phyloP scores from a whole-genome alignment of 2,329 filamentous ascomycete species.

The Knoxdaviesia proteae region DNA sequence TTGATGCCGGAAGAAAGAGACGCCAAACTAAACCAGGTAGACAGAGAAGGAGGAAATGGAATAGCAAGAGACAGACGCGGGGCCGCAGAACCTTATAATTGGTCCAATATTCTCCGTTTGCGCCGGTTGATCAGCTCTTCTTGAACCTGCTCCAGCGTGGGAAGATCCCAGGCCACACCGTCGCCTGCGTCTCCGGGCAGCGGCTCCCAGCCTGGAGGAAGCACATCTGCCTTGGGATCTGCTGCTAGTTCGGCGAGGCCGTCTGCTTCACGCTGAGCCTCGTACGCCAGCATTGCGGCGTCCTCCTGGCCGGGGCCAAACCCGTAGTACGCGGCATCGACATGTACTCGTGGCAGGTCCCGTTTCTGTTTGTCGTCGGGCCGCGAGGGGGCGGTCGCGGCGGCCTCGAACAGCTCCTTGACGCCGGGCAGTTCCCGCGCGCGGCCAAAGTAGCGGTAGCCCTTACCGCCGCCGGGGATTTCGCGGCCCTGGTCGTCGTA shows the following conservation, averaged over 20 bases:
- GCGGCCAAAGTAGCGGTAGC: conserved; percentile 85
- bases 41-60: background rate
- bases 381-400: conserved; percentile 35
- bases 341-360: conserved; percentile 19
- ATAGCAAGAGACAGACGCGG: no score
- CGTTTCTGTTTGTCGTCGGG: background rate
- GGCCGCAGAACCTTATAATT: conserved; percentile 16
- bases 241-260: conserved; percentile 48
- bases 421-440: conserved; percentile 82
- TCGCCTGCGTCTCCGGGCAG: conserved; percentile 76
- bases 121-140: conserved; percentile 76
- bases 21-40: background rate
- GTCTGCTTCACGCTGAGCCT: conserved; percentile 65
- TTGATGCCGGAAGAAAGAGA: background rate
- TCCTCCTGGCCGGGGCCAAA: conserved; percentile 89
- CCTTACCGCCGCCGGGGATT: conserved; percentile 58
- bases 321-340: conserved; percentile 90
- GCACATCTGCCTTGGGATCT: conserved; percentile 27
- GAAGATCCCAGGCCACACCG: conserved; percentile 62
- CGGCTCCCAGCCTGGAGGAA: conserved; percentile 57
- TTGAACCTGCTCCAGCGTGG: conserved; percentile 81
- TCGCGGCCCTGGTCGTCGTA: conserved; percentile 57
- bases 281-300: conserved; percentile 57
- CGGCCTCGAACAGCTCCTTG: conserved; percentile 84
- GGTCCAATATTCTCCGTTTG: conserved; percentile 65